phyloP scores from a whole-genome alignment of 2,329 filamentous ascomycete genomes.

The Penicillium verrucosum region DNA sequence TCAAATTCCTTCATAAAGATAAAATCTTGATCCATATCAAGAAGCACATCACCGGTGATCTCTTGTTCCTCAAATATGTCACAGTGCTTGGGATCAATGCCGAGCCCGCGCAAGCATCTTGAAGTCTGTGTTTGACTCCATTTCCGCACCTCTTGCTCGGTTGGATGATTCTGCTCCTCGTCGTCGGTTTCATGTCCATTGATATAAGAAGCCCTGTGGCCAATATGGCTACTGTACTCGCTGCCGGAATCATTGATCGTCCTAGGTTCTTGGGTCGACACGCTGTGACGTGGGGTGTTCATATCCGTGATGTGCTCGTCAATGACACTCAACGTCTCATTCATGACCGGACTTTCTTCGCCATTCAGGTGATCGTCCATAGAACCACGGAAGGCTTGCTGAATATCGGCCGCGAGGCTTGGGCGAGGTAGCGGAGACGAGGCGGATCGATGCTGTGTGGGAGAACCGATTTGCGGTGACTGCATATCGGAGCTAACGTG shows the following conservation, averaged over 20 bases:
- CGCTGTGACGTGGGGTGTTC: conserved; percentile 57
- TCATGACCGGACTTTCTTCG: conserved; percentile 75
- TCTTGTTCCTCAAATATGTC: conserved; percentile 95
- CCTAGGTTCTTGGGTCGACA: conserved; percentile 50
- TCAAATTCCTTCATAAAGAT: conserved; percentile 95
- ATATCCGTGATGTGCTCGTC: conserved; percentile 95
- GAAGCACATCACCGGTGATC: conserved; percentile 85
- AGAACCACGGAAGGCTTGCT: conserved; percentile 45
- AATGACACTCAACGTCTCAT: conserved; percentile 92
- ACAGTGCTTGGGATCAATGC: conserved; percentile 85
- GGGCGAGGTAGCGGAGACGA: conserved; percentile 38
- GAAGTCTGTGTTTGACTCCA: conserved; percentile 84
- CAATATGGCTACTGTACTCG: conserved; percentile 79
- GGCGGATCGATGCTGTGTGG: conserved; percentile 32
- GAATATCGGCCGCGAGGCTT: conserved; percentile 38
- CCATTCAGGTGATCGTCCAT: conserved; percentile 51
- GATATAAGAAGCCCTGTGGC: conserved; percentile 81
- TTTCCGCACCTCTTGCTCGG: conserved; percentile 67
- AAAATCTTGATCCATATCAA: conserved; percentile 93
- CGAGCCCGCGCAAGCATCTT: conserved; percentile 79
- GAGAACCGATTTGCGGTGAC: conserved; percentile 20
- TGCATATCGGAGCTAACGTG: conserved; percentile 36
- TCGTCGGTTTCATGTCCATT: conserved; percentile 94
- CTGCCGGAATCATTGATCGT: conserved; percentile 75
- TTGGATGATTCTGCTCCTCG: conserved; percentile 73